Evolutionary conservation across 2,329 filamentous ascomycete genomes (phyloP).

Genomic region (Nemania sp.): DNA sequence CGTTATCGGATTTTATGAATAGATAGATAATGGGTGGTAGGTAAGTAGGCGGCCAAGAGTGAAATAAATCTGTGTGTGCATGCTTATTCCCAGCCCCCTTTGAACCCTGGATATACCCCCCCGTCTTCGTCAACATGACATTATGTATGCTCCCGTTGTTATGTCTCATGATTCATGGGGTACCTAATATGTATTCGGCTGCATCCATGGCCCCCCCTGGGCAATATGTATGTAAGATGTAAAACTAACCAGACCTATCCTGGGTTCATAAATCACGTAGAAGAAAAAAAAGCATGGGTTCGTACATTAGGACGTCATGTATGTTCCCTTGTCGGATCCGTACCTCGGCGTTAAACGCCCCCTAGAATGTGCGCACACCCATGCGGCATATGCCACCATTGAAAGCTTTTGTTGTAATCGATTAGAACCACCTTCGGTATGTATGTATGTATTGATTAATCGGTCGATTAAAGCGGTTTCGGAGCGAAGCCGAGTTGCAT

Average conservation of each 20-base stretch:
- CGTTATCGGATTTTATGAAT: background rate
- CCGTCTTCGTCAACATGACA: background rate
- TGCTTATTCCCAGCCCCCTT: background rate
- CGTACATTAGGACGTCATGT: background rate
- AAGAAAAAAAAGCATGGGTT: background rate
- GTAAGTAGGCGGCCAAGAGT: too few relatives aligned
- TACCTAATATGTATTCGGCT: background rate
- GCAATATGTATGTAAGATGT: too few relatives aligned
- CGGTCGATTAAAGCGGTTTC: conserved; percentile 36
- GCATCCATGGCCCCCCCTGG: background rate
- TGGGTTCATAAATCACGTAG: conserved; percentile 9
- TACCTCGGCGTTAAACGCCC: background rate
- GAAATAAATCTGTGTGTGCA: background rate
- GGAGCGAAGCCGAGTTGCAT: conserved; percentile 53
- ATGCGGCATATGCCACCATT: too few relatives aligned
- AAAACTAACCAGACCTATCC: conserved; percentile 7
- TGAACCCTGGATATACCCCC: background rate
- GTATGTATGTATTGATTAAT: too few relatives aligned
- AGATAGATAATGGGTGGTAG: too few relatives aligned
- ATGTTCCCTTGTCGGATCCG: background rate
- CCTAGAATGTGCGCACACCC: too few relatives aligned
- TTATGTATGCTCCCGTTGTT: background rate
- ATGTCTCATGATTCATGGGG: background rate
- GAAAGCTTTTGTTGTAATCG: too few relatives aligned
- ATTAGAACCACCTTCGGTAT: too few relatives aligned